phyloP scores from a whole-genome alignment of 306 rosid species.

The Vachellia pachyceras region DNA sequence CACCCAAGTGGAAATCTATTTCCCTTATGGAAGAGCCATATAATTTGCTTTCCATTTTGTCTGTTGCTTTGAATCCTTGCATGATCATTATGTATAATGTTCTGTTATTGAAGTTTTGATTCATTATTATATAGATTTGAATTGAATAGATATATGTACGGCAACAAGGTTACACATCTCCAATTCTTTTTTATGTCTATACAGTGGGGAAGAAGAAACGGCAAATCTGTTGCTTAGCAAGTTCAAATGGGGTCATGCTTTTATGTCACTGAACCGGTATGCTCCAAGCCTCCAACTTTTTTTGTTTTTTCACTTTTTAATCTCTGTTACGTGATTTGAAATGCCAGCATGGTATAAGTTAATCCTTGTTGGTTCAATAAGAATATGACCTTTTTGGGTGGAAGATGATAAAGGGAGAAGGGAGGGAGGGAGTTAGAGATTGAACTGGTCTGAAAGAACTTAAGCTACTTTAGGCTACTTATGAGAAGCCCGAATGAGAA shows the following conservation, averaged over 20 bases:
- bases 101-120: slow-evolving; percentile 26
- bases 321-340: slow-evolving; percentile 17
- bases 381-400: background rate
- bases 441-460: background rate
- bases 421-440: background rate
- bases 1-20: background rate
- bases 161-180: background rate
- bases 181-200: slow-evolving; percentile 33
- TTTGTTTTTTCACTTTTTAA: background rate
- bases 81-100: slow-evolving; percentile 10
- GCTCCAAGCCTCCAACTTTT: slow-evolving; percentile 5
- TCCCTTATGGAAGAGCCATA: background rate
- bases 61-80: background rate
- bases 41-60: slow-evolving; percentile 24
- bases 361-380: slow-evolving; percentile 12
- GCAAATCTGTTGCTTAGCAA: slow-evolving; percentile 84
- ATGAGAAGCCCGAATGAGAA: background rate
- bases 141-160: slow-evolving; percentile 2
- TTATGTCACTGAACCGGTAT: slow-evolving; percentile 84
- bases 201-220: slow-evolving; percentile 94
- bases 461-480: background rate
- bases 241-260: slow-evolving; percentile 99
- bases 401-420: no score
- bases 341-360: slow-evolving; percentile 10
- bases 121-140: slow-evolving; percentile 20